Evolutionary conservation across 2,329 filamentous ascomycete genomes (phyloP).

Genomic region (Epicoccum nigrum): DNA sequence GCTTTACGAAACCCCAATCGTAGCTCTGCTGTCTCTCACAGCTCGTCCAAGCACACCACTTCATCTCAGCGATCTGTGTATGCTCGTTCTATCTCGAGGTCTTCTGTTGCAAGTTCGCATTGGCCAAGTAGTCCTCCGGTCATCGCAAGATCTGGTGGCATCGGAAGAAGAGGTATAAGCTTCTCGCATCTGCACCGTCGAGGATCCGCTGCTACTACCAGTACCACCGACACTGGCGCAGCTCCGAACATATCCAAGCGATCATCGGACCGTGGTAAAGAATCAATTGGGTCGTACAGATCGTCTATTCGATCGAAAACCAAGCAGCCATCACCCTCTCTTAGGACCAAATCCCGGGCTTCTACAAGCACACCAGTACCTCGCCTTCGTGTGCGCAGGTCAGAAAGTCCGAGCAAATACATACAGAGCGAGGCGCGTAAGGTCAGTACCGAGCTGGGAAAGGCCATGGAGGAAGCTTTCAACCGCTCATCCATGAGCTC

Average conservation of each 20-base stretch:
- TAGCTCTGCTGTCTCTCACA: constrained; percentile 39
- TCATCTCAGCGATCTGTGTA: constrained; percentile 34
- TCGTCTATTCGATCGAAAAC: constrained; percentile 30
- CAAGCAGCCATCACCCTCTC: constrained; percentile 30
- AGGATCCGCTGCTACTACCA: constrained; percentile 50
- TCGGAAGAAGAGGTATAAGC: constrained; percentile 66
- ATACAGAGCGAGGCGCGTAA: constrained; percentile 81
- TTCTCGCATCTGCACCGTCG: constrained; percentile 62
- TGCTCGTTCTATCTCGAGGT: constrained; percentile 41
- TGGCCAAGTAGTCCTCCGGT: constrained; percentile 57
- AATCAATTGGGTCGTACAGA: constrained; percentile 30
- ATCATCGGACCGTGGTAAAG: constrained; percentile 31
- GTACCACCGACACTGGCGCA: constrained; percentile 38
- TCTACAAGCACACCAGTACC: constrained; percentile 33
- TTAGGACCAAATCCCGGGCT: constrained; percentile 37
- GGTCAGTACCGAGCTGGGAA: constrained; percentile 83
- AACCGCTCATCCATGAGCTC: constrained; percentile 68
- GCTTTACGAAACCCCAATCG: constrained; percentile 44
- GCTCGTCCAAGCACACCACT: constrained; percentile 41
- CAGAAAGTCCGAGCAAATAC: constrained; percentile 55
- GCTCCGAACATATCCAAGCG: constrained; percentile 41
- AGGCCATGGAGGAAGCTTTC: constrained; percentile 92
- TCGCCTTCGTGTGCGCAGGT: constrained; percentile 45
- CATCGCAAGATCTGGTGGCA: constrained; percentile 57
- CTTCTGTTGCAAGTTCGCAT: constrained; percentile 55